Base-by-base conservation (phyloP, 2,329 filamentous ascomycete species). In the Hymenoscyphus fraxineus region DNA sequence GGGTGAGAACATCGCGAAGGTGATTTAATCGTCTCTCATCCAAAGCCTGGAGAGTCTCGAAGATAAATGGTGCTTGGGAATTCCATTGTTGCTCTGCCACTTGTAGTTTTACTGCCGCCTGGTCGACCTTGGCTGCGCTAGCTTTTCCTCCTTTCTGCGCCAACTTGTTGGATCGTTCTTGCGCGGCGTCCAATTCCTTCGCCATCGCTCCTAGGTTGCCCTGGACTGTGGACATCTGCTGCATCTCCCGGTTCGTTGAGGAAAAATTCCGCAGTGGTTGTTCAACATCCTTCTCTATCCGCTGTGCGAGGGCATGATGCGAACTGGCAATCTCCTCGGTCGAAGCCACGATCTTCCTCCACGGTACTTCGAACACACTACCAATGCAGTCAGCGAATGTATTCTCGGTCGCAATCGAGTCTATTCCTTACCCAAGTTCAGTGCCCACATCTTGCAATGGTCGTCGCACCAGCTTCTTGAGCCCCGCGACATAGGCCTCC, bases 11-110 rank as follows among this genome's bases (percentile, higher is more conserved):
- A 77, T 98, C 94, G 67, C 94, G 90, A 65, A 99, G 82, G 73
- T 96, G 90, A 76, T 97, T 97, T 70, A 96, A 81, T 63, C 95
- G 87, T 71, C 86, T 88, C 79, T 99, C 95, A 74, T 99, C 95
- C 39, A 96, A 81, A 6, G 91, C 89, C 76, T 99, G 95, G 32
- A 99, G 85, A 66, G 89, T 90, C 78, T 99, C 95, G 74, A 96
- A 97, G 66, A 97, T 90, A 77, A 92, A 98, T 0, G 95, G 95
- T 15, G 95, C 92, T 76, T 97, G 93, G 0, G 92, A 93, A 63
- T 97, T 89, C 95, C 95, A 99, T 75, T 96, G 90, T 69, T 89
- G 85, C 56, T 83, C 86, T n/a, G 92, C 89, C 66, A 87, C 87
- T 68, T 96, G 91, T 55, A 96, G 85, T 68, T 88, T 88, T 19